Percentiles rank a stretch among this genome's conserved stretches.
phyloP scores from a whole-genome alignment of 768 basidiomycete species.

The Fistulinella prunicolor region DNA sequence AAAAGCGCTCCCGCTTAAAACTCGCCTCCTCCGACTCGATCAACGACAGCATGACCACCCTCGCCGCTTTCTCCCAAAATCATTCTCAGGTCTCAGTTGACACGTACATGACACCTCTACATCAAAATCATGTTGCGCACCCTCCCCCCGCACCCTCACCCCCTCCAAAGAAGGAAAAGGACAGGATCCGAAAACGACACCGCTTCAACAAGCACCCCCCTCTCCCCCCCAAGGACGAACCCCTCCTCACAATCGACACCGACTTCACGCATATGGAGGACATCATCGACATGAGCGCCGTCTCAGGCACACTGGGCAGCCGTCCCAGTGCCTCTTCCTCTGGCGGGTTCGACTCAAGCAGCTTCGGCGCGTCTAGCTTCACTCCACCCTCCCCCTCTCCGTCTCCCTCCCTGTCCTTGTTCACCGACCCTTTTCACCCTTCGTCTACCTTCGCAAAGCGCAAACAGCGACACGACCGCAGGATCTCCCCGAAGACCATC shows the following conservation, averaged over 20 bases:
- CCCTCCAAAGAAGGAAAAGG: conserved; percentile 29
- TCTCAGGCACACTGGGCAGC: conserved; percentile 6
- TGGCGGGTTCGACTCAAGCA: conserved; percentile 24
- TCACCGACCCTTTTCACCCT: conserved; percentile 38
- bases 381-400: conserved; percentile 38
- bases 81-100: conserved; percentile 26
- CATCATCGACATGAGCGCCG: conserved; percentile 53
- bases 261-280: conserved; percentile 68
- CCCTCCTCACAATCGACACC: conserved; percentile 22
- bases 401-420: conserved; percentile 20
- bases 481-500: conserved; percentile 52
- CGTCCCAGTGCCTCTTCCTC: conserved; percentile 21
- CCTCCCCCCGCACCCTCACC: conserved; percentile 8
- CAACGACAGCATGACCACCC: conserved; percentile 27
- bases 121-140: conserved; percentile 1
- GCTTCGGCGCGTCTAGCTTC: conserved; percentile 37
- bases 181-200: conserved; percentile 14
- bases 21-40: conserved; percentile 35
- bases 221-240: conserved; percentile 28
- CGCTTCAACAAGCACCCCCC: conserved; percentile 25
- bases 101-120: conserved; percentile 19
- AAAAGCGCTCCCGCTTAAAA: conserved; percentile 39
- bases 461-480: conserved; percentile 32
- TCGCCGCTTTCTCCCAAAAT: conserved; percentile 42
- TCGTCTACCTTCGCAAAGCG: conserved; percentile 19